Base-by-base conservation (phyloP, 495 filamentous ascomycete genomes). In the Pyrenopolyporus hunteri region DNA sequence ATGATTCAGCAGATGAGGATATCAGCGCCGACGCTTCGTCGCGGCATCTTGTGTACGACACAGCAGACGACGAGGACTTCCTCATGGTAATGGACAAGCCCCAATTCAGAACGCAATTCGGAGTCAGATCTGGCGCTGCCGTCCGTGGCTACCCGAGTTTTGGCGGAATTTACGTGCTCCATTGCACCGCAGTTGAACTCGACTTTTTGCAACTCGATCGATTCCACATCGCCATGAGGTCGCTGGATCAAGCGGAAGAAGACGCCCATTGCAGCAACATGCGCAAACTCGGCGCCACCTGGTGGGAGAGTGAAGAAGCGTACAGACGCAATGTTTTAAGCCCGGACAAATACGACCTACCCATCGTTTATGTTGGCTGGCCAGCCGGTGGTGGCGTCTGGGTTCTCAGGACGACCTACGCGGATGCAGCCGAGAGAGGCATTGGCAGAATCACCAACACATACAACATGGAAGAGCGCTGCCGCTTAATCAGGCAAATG, bases 381-480 rank as follows among this genome's bases (percentile, higher is more conserved):
- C 60, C 60, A 0, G 48, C 55, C 5, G 48, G 55, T 10, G 65
- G 65, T 23, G 65, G 65, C 8, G 60, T 61, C 17, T 68, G 65
- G 65, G 60, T 68, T 17, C 54, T 64, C 0, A 43, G 44, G 26
- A 60, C 47, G 6, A 59, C 60, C 5, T 39, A 61, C 25, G 56
- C 46, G 25, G 60, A 57, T 23, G 65, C 65, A 13, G 31, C 45
- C 10, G 28, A 48, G 16, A 59, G 51, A 46, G 60, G 56, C 10
- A 46, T 57, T 32, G 65, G 61, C 26, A 57, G 50, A 16, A 64
- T 68, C 45, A 46, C 59, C 45, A 66, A 68, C 37, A 63, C 61
- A 8, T 39, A 57, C 26, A 65, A 52, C 13, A 72, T 68, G 67
- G 70, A 70, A 20, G 70, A 72, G 40, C 54, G 67, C 11, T 72